Conservation (phyloP, 2,329 filamentous ascomycete species). For the Cercospora brassicicola region DNA sequence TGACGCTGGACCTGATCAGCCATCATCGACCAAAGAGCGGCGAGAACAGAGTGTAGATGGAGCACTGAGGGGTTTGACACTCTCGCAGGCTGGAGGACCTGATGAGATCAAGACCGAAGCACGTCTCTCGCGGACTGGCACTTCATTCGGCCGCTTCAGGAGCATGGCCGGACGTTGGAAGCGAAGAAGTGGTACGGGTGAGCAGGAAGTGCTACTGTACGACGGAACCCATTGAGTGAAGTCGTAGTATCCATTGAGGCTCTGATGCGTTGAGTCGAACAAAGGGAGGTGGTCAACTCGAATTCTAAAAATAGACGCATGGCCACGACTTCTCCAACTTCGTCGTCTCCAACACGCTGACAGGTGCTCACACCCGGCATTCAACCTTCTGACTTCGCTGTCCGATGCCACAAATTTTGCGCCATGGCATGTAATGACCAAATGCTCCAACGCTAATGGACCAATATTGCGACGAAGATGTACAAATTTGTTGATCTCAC, state of each 20-base stretch:
- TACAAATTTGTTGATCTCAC: constrained; percentile 57
- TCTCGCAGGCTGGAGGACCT: neutral
- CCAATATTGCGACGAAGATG: constrained; percentile 8
- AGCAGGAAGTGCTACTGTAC: neutral
- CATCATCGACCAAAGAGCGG: neutral
- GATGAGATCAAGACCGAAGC: neutral
- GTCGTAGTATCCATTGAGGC: neutral
- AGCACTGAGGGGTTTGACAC: constrained; percentile 4
- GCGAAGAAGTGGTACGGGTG: neutral
- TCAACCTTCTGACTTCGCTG: neutral
- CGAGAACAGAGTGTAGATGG: neutral
- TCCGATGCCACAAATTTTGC: neutral
- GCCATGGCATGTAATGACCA: neutral
- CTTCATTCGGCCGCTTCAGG: neutral
- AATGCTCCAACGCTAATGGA: neutral
- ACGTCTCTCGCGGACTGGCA: neutral
- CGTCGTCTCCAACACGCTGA: neutral
- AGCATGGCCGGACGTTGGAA: constrained; percentile 3
- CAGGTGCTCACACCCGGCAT: neutral
- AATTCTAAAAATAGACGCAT: neutral
- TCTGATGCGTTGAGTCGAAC: neutral
- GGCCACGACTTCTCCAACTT: neutral
- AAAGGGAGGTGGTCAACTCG: neutral
- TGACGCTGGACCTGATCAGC: neutral
- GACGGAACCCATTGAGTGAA: neutral